Evolutionary conservation across 1,139 yeast genomes (phyloP), one percentile per base, ranked within the genome.

Genomic region (Kluyveromyces marxianus): DNA sequence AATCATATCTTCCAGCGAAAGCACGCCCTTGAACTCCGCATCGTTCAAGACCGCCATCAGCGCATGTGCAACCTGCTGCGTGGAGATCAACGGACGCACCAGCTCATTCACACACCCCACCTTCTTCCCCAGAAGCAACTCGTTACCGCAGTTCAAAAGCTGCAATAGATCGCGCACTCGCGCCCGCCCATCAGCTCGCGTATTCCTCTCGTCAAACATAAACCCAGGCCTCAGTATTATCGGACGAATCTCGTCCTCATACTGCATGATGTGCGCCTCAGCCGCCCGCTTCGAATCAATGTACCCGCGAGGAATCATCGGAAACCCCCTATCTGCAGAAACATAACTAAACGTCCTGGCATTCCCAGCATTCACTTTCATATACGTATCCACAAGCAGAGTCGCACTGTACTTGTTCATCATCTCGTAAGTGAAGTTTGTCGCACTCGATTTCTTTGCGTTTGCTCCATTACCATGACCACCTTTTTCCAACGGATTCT

Each of bases 161-260:
- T 70, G 66, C 29, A 72, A 57, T 2, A 62, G 56, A 25, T 54
- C 51, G 40, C 66, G 68, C 29, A 74, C 44, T 6, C 54, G 51
- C 1, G 65, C 50, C 49, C 79, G 63, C 14, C 69, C 46, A 41
- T 60, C 63, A 27, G 66, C 56, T 42, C 65, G 49, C 7, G 50
- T 50, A 6, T 66, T 69, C 8, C 66, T 54, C 40, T 69, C 77
- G 58, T 86, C 94, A 57, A 69, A 83, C 92, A 89, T 83, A 52
- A 87, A 77, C 0, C 95, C 94, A 0, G 97, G 96, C 51, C 96
- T 71, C 62, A 85, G 55, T 25, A 83, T 62, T 2, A 88, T 77
- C 0, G 83, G 68, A 48, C 94, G 71, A 21, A 87, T 67, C 6
- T 66, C 65, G 2, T 67, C 56, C 38, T 59, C 49, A 3, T 53